These are phyloP conservation scores for Vitis vinifera DNA, from an alignment of 164 flowering plant species.

Conservation along the genomic window ASM3070453v1 NC_081823.1:6405501-6406000, in stretches of 20 bases:
- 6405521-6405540: conserved; percentile 31
- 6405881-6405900: conserved; percentile 69
- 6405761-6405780: conserved; percentile 48
- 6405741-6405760: conserved; percentile 48
- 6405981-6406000: conserved; percentile 27
- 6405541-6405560: conserved; percentile 31
- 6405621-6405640: conserved; percentile 39
- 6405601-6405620: conserved; percentile 68
- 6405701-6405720: conserved; percentile 65
- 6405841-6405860: conserved; percentile 24
- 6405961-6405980: conserved; percentile 41
- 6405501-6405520: conserved; percentile 56
- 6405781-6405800: conserved; percentile 56
- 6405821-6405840: conserved; percentile 49
- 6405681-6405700: conserved; percentile 55
- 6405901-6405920: conserved; percentile 46
- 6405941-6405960: conserved; percentile 43
- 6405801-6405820: conserved; percentile 41
- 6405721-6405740: conserved; percentile 55
- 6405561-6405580: conserved; percentile 32
- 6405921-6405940: conserved; percentile 35
- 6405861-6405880: conserved; percentile 27
- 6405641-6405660: conserved; percentile 6
- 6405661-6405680: conserved; percentile 24
- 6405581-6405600: conserved; percentile 67